A percentile compares a stretch with the other conserved stretches of the same genome.
Evolutionary conservation across 306 rosid species (phyloP).

Genomic region (Inga leiocalycina): DNA sequence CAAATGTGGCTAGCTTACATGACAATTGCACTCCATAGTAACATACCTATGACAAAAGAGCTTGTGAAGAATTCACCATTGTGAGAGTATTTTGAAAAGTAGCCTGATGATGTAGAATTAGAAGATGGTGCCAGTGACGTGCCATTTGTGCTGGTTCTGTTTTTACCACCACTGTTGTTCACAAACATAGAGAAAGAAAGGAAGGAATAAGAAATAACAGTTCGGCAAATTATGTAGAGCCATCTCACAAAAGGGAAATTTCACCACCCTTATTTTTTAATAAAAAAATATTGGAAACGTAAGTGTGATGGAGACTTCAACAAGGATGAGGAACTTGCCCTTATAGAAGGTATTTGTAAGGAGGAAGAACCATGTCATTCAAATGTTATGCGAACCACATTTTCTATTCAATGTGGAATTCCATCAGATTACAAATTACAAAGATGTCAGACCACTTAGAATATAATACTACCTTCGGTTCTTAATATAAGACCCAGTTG

Average conservation of each 20-base stretch:
- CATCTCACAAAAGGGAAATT: background rate
- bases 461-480: no score
- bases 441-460: slow-evolving; percentile 1
- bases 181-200: background rate
- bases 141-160: slow-evolving; percentile 52
- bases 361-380: background rate
- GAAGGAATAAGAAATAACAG: background rate
- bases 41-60: slow-evolving; percentile 49
- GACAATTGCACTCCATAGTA: slow-evolving; percentile 52
- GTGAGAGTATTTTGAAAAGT: slow-evolving; percentile 42
- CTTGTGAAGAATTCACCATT: slow-evolving; percentile 48
- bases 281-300: background rate
- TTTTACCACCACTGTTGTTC: slow-evolving; percentile 57
- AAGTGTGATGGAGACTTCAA: background rate
- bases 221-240: background rate
- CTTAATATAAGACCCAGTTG: no score
- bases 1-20: slow-evolving; percentile 43
- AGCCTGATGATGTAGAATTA: slow-evolving; percentile 63
- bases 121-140: slow-evolving; percentile 82
- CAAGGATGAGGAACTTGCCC: background rate
- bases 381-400: background rate
- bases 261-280: background rate
- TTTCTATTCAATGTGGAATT: background rate
- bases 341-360: background rate
- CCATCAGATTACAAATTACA: background rate